Percentiles rank a stretch among this genome's conserved stretches.
These are phyloP conservation scores for Phytophthora citricola DNA, from an alignment of 352 stramenopile species.

Conservation along the genomic window DNA sequence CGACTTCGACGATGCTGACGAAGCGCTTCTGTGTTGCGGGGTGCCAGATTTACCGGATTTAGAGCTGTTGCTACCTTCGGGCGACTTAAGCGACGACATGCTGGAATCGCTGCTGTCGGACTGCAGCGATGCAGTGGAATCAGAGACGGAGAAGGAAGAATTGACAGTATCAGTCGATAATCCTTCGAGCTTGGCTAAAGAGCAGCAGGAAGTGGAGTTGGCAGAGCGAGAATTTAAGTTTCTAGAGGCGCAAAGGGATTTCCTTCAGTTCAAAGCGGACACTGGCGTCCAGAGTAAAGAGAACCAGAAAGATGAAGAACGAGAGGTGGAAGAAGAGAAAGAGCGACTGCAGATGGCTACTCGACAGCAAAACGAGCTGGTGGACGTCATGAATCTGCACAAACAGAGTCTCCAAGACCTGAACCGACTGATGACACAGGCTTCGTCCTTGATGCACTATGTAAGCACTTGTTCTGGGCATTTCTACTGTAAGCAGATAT, in stretches of 20 bases:
- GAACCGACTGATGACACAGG: conserved; percentile 47
- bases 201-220: conserved; percentile 46
- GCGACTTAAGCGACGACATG: conserved; percentile 19
- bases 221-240: conserved; percentile 55
- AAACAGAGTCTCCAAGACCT: conserved; percentile 53
- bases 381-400: conserved; percentile 42
- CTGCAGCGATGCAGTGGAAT: conserved; percentile 15
- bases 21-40: conserved; percentile 9
- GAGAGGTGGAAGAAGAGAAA: conserved; percentile 32
- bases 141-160: background rate
- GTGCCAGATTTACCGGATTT: conserved; percentile 32
- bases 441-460: conserved; percentile 58
- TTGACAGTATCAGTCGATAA: conserved; percentile 2
- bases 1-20: conserved; percentile 6
- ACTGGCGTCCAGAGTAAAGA: conserved; percentile 3
- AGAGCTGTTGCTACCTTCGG: conserved; percentile 30
- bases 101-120: conserved; percentile 19
- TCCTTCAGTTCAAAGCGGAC: conserved; percentile 55
- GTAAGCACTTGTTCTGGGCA: conserved; percentile 30
- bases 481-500: too few species aligned
- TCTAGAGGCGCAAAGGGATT: conserved; percentile 63
- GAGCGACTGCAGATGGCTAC: conserved; percentile 32
- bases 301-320: conserved; percentile 1
- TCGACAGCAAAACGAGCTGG: conserved; percentile 43
- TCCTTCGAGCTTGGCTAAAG: background rate